Evolutionary conservation across 2,329 filamentous ascomycete genomes (phyloP).

Genomic region (Pezicula rhizophila): DNA sequence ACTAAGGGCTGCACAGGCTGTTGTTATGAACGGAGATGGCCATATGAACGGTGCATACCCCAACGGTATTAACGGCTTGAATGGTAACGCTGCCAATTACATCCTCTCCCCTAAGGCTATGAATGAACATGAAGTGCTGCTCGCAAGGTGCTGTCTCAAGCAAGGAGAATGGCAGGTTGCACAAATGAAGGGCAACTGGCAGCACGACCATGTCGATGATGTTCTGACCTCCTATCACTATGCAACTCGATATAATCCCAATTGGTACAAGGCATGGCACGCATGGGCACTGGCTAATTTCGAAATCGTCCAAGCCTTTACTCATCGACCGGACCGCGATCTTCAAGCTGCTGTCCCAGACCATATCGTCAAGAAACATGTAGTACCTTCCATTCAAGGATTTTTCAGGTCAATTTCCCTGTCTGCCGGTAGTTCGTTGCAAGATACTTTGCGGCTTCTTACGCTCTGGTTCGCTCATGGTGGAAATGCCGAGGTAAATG

Average conservation of each 20-base stretch:
- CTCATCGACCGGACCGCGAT: conserved; percentile 27
- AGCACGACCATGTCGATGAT: conserved; percentile 76
- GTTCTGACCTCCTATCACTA: conserved; percentile 86
- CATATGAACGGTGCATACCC: background rate
- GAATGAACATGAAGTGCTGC: conserved; percentile 60
- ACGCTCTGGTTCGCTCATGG: conserved; percentile 97
- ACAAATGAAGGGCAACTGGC: conserved; percentile 83
- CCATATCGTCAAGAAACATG: conserved; percentile 72
- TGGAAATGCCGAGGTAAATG: conserved; percentile 79
- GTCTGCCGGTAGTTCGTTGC: conserved; percentile 84
- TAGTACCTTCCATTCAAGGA: conserved; percentile 88
- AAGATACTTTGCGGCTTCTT: conserved; percentile 86
- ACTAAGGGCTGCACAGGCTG: conserved; percentile 22
- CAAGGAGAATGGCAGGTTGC: conserved; percentile 94
- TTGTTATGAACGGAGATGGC: conserved; percentile 15
- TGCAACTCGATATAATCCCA: conserved; percentile 87
- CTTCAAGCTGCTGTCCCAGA: conserved; percentile 43
- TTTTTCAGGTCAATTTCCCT: conserved; percentile 97
- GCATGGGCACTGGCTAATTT: conserved; percentile 98
- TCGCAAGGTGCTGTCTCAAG: conserved; percentile 93
- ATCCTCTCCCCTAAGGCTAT: conserved; percentile 36
- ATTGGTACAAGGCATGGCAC: conserved; percentile 99
- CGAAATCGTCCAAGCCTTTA: conserved; percentile 82
- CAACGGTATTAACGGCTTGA: conserved; percentile 29
- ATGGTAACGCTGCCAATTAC: conserved; percentile 27